These are phyloP conservation scores for Brasilioporus rufonigricans DNA, from an alignment of 768 basidiomycete genomes.

Conservation along the genomic window DNA sequence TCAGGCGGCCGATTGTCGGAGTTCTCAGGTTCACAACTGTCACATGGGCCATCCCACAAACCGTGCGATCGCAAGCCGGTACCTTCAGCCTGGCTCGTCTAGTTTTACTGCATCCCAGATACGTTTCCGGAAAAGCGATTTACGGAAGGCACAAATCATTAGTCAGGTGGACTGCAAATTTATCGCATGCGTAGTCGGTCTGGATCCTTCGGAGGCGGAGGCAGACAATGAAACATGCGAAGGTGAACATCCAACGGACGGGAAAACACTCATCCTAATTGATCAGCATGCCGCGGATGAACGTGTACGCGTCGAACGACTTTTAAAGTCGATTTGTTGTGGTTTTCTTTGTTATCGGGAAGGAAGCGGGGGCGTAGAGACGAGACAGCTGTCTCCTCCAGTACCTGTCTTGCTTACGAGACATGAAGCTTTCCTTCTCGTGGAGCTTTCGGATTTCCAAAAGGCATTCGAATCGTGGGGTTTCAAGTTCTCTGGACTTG, in stretches of 20 bases:
- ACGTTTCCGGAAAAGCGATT: conserved; percentile 50
- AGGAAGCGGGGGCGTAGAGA: conserved; percentile 35
- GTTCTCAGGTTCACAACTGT: conserved; percentile 7
- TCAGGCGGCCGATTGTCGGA: conserved; percentile 11
- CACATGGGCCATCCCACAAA: conserved; percentile 11
- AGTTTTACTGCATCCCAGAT: conserved; percentile 21
- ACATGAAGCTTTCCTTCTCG: conserved; percentile 56
- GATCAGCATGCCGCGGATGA: conserved; percentile 99
- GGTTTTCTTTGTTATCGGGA: conserved; percentile 53
- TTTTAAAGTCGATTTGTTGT: conserved; percentile 70
- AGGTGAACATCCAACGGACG: conserved; percentile 13
- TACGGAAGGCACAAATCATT: conserved; percentile 59
- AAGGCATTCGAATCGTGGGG: conserved; percentile 68
- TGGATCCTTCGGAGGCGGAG: conserved; percentile 14
- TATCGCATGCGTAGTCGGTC: conserved; percentile 65
- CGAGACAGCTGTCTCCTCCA: conserved; percentile 49
- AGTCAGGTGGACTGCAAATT: conserved; percentile 92
- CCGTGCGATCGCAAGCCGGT: conserved; percentile 6
- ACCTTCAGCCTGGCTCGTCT: conserved; percentile 12
- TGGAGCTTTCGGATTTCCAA: conserved; percentile 38
- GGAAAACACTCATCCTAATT: conserved; percentile 62
- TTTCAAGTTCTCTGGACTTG: conserved; percentile 48
- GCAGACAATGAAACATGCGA: conserved; percentile 16
- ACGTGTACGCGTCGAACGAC: conserved; percentile 84
- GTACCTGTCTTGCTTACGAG: conserved; percentile 62